phyloP scores from a whole-genome alignment of 345 rosid genomes.

The Salix exigua region DNA sequence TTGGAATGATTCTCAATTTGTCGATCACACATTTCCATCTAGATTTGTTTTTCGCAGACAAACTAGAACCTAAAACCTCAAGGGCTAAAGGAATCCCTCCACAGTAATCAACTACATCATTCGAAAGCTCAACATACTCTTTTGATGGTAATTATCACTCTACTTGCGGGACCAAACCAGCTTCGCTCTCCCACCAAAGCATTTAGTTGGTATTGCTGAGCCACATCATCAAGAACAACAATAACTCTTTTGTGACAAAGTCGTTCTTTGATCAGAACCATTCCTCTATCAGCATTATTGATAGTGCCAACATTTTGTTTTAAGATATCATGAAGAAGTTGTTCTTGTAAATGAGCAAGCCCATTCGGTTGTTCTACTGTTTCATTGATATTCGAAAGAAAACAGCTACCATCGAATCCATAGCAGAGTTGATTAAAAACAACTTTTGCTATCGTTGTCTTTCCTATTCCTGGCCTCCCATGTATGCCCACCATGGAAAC shows the following conservation, averaged over 20 bases:
- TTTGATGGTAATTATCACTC: background rate
- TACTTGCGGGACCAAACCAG: too few species aligned
- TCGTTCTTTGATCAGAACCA: too few species aligned
- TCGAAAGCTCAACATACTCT: background rate
- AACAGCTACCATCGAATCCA: background rate
- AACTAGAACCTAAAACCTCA: slow-evolving; percentile 8
- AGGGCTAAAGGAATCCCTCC: slow-evolving; percentile 14
- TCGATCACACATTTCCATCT: background rate
- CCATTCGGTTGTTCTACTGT: background rate
- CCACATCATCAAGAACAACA: too few species aligned
- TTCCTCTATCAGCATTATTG: too few species aligned
- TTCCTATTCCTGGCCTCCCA: background rate
- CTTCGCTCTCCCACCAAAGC: too few species aligned
- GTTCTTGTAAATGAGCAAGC: too few species aligned
- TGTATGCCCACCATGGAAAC: background rate
- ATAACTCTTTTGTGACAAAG: too few species aligned
- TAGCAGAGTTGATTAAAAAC: background rate
- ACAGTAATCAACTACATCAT: background rate
- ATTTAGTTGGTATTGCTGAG: too few species aligned
- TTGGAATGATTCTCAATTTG: background rate
- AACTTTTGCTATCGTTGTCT: background rate
- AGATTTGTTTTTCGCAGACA: background rate
- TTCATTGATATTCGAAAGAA: background rate
- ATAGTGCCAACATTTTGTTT: too few species aligned
- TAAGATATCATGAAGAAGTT: too few species aligned